A percentile compares a stretch with the other conserved stretches of the same genome.
Evolutionary conservation across 2,329 filamentous ascomycete species (phyloP).

Genomic region (Alternaria incomplexa): DNA sequence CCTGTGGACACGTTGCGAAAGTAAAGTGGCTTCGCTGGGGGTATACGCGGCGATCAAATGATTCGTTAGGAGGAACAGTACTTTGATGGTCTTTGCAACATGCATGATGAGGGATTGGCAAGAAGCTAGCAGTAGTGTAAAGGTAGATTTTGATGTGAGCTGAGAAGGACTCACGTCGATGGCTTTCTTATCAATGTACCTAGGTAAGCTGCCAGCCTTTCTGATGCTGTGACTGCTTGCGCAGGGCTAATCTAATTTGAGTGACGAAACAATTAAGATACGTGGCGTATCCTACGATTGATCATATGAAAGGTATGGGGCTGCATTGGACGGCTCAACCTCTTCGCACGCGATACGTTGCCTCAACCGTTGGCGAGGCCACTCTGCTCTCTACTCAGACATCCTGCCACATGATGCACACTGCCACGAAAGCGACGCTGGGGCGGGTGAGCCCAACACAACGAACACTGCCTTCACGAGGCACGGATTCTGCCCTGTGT

Average conservation of each 20-base stretch:
- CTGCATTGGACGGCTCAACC: neutral
- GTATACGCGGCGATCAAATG: constrained; percentile 4
- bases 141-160: neutral
- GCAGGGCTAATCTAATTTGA: neutral
- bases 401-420: neutral
- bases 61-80: constrained; percentile 5
- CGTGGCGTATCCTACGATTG: neutral
- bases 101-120: constrained; percentile 7
- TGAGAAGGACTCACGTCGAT: neutral
- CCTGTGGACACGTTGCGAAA: neutral
- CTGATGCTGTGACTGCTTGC: neutral
- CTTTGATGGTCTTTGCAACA: neutral
- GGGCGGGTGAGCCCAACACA: neutral
- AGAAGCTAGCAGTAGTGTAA: neutral
- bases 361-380: neutral
- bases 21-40: neutral
- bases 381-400: neutral
- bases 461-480: neutral
- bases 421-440: neutral
- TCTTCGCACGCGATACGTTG: neutral
- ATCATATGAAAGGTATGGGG: neutral
- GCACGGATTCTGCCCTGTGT: neutral
- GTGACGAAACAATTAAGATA: neutral
- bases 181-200: neutral
- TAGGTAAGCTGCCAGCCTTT: neutral